Conservation (phyloP, 108 stramenopile genomes). For the Asterionellopsis glacialis region DNA sequence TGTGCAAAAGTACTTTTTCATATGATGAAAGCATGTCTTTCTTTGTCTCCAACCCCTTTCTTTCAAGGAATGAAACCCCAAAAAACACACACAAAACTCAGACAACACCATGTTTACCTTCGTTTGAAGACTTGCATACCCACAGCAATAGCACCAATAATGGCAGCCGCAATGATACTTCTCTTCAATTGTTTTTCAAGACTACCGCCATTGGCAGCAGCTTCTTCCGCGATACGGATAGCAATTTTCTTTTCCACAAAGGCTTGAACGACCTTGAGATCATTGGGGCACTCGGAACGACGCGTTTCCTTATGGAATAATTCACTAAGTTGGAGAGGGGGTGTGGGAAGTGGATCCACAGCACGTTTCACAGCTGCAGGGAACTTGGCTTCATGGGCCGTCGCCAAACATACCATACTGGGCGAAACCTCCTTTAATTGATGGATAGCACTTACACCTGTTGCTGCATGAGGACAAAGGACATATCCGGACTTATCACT, state of each 20-base stretch:
- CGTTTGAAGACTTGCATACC: conserved; percentile 1
- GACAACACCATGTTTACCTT: background rate
- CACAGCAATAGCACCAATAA: conserved; percentile 2
- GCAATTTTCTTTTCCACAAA: conserved; percentile 69
- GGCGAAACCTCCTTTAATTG: conserved; percentile 50
- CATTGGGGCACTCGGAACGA: conserved; percentile 71
- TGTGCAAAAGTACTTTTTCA: too few relatives aligned
- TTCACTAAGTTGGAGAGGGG: conserved; percentile 53
- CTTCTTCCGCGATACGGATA: conserved; percentile 28
- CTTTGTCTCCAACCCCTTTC: too few relatives aligned
- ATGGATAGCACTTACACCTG: conserved; percentile 88
- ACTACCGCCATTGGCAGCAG: background rate
- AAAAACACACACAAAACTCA: background rate
- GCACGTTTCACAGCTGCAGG: conserved; percentile 81
- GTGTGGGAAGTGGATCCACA: conserved; percentile 66
- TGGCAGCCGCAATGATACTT: background rate
- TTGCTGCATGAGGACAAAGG: conserved; percentile 95
- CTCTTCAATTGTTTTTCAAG: background rate
- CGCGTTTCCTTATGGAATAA: conserved; percentile 64
- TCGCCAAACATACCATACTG: conserved; percentile 87
- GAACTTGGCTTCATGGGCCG: conserved; percentile 98
- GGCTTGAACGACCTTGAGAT: conserved; percentile 68
- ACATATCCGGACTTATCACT: conserved; percentile 84
- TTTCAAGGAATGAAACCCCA: background rate
- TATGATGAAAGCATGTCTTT: too few relatives aligned